Conservation (phyloP, 2,329 filamentous ascomycete genomes). For the Hysterium pulicare region DNA sequence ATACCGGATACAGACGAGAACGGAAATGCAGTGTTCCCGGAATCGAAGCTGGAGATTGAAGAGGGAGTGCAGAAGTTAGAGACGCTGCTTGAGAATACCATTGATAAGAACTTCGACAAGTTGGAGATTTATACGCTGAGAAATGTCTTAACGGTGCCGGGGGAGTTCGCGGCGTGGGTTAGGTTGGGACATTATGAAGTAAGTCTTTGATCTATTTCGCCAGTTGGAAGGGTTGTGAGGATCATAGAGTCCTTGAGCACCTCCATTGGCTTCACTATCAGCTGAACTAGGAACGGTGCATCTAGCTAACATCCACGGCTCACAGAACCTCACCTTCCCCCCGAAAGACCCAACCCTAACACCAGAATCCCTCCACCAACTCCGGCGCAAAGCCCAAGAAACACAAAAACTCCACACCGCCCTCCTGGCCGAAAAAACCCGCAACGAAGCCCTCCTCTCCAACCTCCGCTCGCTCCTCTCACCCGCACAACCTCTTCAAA, state of each 20-base stretch:
- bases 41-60: slow-evolving; percentile 70
- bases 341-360: slow-evolving; percentile 47
- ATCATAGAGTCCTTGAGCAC: background rate
- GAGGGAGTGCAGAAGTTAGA: slow-evolving; percentile 61
- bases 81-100: slow-evolving; percentile 47
- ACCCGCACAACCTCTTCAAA: slow-evolving; percentile 11
- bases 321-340: slow-evolving; percentile 24
- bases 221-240: too few relatives aligned
- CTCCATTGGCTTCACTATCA: too few relatives aligned
- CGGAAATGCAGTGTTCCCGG: slow-evolving; percentile 43
- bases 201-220: too few relatives aligned
- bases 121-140: slow-evolving; percentile 76
- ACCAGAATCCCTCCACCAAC: slow-evolving; percentile 65
- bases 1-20: slow-evolving; percentile 43
- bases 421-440: slow-evolving; percentile 65
- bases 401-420: slow-evolving; percentile 71
- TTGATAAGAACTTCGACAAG: slow-evolving; percentile 51
- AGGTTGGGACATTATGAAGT: slow-evolving; percentile 82
- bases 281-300: too few relatives aligned
- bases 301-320: too few relatives aligned
- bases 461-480: slow-evolving; percentile 61
- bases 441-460: slow-evolving; percentile 68
- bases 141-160: slow-evolving; percentile 57
- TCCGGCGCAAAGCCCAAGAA: slow-evolving; percentile 72
- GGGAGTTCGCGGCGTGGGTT: slow-evolving; percentile 70